These are phyloP conservation scores for Chlorencoelia australis DNA, from an alignment of 2,329 filamentous ascomycete species.

Conservation along the genomic window DNA sequence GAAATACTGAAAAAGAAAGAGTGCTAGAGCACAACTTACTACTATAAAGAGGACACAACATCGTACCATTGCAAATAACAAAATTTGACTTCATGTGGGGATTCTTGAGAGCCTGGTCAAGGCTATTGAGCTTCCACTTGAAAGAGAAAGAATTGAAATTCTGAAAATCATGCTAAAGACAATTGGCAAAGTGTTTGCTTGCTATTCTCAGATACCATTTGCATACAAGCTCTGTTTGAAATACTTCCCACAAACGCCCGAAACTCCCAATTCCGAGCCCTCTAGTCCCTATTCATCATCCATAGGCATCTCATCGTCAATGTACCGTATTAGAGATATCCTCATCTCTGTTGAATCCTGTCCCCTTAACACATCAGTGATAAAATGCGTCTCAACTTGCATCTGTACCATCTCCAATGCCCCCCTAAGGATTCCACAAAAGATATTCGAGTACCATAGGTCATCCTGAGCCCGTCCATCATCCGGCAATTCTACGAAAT, in stretches of 20 bases:
- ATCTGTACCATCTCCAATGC: conserved; percentile 98
- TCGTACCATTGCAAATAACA: too few relatives aligned
- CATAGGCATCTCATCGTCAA: conserved; percentile 93
- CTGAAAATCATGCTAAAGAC: too few relatives aligned
- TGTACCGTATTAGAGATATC: conserved; percentile 82
- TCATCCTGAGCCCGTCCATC: conserved; percentile 93
- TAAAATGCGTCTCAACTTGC: conserved; percentile 95
- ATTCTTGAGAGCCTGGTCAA: too few relatives aligned
- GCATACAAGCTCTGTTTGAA: too few relatives aligned
- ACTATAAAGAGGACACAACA: too few relatives aligned
- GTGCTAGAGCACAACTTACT: too few relatives aligned
- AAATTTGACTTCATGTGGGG: too few relatives aligned
- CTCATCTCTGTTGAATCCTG: conserved; percentile 98
- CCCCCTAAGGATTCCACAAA: conserved; percentile 85
- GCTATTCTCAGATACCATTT: too few relatives aligned
- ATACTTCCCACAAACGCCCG: neutral
- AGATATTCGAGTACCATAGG: conserved; percentile 96
- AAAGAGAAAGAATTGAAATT: too few relatives aligned
- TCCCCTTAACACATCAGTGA: conserved; percentile 83
- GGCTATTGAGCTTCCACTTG: too few relatives aligned
- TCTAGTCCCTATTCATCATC: conserved; percentile 65
- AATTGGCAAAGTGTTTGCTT: too few relatives aligned
- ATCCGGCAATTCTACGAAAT: conserved; percentile 95
- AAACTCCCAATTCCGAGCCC: conserved; percentile 1
- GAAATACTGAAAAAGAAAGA: too few relatives aligned